phyloP scores from a whole-genome alignment of 306 rosid species.

The Lathyrus oleraceus region DNA sequence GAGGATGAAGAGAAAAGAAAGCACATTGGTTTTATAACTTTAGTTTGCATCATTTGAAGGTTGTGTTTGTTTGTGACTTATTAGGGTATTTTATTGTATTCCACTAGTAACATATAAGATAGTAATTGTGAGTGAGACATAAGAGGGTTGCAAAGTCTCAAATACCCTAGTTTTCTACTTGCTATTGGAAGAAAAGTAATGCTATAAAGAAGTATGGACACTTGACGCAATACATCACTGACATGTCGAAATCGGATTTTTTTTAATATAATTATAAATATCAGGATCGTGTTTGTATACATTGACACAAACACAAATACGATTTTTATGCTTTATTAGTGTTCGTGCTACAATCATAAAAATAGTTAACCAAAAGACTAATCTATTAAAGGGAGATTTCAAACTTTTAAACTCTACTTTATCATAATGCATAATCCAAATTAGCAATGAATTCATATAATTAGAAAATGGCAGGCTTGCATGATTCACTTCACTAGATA shows the following conservation, averaged over 20 bases:
- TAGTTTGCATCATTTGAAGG: not conserved
- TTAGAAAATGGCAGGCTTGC: slow-evolving; percentile 27
- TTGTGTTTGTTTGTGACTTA: not conserved
- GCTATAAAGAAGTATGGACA: too few relatives aligned
- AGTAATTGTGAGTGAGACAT: not conserved
- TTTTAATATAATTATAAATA: too few relatives aligned
- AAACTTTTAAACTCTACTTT: not conserved
- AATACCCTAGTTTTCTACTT: not conserved
- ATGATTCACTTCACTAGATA: slow-evolving; percentile 6
- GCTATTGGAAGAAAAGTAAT: not conserved
- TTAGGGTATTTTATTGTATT: not conserved
- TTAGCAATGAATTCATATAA: slow-evolving; percentile 11
- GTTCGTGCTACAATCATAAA: too few relatives aligned
- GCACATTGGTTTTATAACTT: slow-evolving; percentile 12
- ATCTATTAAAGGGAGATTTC: not conserved
- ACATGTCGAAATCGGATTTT: too few relatives aligned
- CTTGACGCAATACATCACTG: too few relatives aligned
- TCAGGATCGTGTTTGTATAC: too few relatives aligned
- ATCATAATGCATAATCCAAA: not conserved
- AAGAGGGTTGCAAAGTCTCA: slow-evolving; percentile 23
- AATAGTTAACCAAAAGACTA: not conserved
- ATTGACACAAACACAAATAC: too few relatives aligned
- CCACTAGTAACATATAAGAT: not conserved
- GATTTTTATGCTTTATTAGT: too few relatives aligned
- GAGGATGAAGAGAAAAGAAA: not conserved